Percentiles rank a stretch among this genome's conserved stretches.
phyloP scores from a whole-genome alignment of 1,139 yeast genomes.

The Sugiyamaella japonica region DNA sequence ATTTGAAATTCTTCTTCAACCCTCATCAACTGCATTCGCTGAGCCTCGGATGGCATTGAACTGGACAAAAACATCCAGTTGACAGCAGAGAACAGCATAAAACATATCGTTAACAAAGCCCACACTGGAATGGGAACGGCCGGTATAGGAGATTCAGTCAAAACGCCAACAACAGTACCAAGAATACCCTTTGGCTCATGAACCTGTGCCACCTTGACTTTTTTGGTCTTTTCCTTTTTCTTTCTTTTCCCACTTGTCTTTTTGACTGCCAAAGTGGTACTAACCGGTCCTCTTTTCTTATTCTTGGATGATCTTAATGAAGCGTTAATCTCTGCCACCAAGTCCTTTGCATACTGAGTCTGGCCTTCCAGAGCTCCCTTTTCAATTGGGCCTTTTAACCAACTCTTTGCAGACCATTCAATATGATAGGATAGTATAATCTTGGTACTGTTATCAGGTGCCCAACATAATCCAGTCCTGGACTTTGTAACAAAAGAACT shows the following conservation, averaged over 20 bases:
- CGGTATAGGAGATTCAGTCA: conserved; percentile 22
- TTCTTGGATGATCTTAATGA: conserved; percentile 43
- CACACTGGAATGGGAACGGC: conserved; percentile 28
- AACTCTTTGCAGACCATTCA: conserved; percentile 91
- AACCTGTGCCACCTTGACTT: conserved; percentile 5
- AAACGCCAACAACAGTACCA: conserved; percentile 4
- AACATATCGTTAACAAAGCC: conserved; percentile 20
- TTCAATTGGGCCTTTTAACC: conserved; percentile 90
- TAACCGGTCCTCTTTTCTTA: conserved; percentile 30
- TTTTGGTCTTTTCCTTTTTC: conserved; percentile 14
- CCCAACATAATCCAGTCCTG: conserved; percentile 71
- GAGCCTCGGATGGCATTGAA: conserved; percentile 15
- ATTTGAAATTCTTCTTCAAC: conserved; percentile 60
- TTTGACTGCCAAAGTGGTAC: conserved; percentile 11
- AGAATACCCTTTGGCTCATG: conserved; percentile 7
- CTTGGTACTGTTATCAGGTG: conserved; percentile 62
- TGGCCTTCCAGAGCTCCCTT: conserved; percentile 93
- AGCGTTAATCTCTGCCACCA: conserved; percentile 59
- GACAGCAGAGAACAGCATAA: conserved; percentile 24
- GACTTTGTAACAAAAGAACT: conserved; percentile 75
- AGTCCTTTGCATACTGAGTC: conserved; percentile 59
- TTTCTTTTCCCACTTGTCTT: conserved; percentile 19
- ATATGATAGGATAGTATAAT: conserved; percentile 65
- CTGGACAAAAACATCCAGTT: conserved; percentile 13
- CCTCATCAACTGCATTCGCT: conserved; percentile 29